These are phyloP conservation scores for Pachysandra terminalis DNA, from an alignment of 164 flowering plant species.

Conservation along the genomic window DNA sequence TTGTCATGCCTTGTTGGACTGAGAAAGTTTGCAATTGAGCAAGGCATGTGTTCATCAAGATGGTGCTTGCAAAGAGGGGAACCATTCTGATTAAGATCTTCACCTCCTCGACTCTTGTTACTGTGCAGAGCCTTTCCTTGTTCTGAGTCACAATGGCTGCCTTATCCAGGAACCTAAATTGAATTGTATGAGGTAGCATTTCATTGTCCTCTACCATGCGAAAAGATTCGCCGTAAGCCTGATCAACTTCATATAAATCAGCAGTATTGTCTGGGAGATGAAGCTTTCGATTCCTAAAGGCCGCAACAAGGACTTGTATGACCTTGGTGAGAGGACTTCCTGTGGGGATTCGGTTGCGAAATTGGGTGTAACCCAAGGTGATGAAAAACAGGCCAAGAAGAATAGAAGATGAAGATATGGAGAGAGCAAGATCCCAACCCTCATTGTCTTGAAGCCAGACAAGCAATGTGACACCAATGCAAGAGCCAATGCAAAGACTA, in stretches of 20 bases:
- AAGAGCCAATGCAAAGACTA: conserved; percentile 27
- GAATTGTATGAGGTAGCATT: conserved; percentile 10
- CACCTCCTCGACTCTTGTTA: conserved; percentile 47
- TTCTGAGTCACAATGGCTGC: conserved; percentile 7
- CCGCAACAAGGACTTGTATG: conserved; percentile 15
- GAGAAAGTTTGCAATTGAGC: conserved; percentile 66
- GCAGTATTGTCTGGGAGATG: conserved; percentile 1
- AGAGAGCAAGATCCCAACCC: conserved; percentile 25
- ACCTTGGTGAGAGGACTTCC: conserved; percentile 23
- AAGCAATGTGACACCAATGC: conserved; percentile 30
- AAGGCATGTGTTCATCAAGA: conserved; percentile 52
- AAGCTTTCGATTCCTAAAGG: conserved; percentile 16
- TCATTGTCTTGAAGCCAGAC: conserved; percentile 37
- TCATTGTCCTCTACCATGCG: not conserved
- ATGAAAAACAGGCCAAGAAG: conserved; percentile 9
- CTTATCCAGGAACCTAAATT: conserved; percentile 19
- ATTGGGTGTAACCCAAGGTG: conserved; percentile 8
- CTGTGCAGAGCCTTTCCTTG: conserved; percentile 25
- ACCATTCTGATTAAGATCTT: conserved; percentile 41
- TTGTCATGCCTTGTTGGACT: conserved; percentile 51
- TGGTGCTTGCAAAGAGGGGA: conserved; percentile 56
- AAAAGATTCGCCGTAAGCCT: not conserved
- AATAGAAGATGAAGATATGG: conserved; percentile 6
- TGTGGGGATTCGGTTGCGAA: conserved; percentile 15
- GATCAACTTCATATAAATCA: conserved; percentile 2